Conservation (phyloP, 2,329 filamentous ascomycete species). For the Dactylellina cionopaga region DNA sequence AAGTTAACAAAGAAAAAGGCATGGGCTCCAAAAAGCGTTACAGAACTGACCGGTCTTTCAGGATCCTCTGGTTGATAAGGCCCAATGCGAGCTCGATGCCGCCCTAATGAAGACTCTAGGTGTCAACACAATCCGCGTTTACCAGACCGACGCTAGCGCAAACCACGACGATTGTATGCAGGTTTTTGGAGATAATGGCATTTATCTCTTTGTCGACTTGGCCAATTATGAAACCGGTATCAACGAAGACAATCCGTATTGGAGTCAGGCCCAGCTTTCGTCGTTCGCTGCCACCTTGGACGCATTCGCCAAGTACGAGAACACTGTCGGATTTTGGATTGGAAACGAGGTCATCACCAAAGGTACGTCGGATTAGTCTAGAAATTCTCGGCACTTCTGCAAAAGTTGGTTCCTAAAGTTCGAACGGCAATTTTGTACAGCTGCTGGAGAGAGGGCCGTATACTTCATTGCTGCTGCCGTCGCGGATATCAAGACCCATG, state of each 20-base stretch:
- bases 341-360: constrained; percentile 86
- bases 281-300: constrained; percentile 78
- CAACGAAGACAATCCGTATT: constrained; percentile 68
- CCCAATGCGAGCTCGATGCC: constrained; percentile 80
- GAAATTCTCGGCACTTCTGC: not conserved
- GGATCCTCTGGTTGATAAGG: constrained; percentile 79
- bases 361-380: constrained; percentile 2
- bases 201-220: constrained; percentile 81
- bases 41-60: constrained; percentile 59
- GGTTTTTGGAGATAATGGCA: constrained; percentile 79
- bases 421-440: constrained; percentile 38
- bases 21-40: too few relatives aligned
- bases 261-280: constrained; percentile 77
- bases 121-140: constrained; percentile 85
- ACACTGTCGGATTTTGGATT: constrained; percentile 83
- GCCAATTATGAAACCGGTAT: constrained; percentile 30
- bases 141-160: constrained; percentile 78
- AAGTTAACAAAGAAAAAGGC: constrained; percentile 12
- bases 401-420: not conserved
- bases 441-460: constrained; percentile 71
- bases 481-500: constrained; percentile 83
- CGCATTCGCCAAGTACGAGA: constrained; percentile 79
- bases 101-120: constrained; percentile 80
- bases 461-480: constrained; percentile 85
- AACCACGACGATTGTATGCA: constrained; percentile 84